phyloP scores from a whole-genome alignment of 371 early-diverging fungal species.

The Mortierella sp. region DNA sequence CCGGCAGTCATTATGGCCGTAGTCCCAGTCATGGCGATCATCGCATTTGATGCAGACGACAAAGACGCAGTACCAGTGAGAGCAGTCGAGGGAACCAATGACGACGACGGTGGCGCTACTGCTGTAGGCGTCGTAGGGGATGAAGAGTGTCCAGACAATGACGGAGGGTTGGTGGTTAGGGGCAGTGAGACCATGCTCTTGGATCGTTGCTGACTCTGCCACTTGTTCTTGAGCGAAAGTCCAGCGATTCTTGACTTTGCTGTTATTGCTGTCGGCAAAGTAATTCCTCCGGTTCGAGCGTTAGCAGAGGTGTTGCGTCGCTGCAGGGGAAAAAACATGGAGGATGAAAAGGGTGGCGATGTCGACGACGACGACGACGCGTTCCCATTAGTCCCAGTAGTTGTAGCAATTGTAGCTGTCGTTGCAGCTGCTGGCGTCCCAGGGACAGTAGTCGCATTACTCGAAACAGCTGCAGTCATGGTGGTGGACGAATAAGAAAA shows the following conservation, averaged over 20 bases:
- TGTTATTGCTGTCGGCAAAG: background rate
- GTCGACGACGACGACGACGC: background rate
- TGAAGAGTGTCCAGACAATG: background rate
- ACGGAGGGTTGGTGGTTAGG: background rate
- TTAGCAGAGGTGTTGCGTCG: background rate
- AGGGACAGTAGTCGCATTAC: background rate
- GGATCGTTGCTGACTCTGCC: background rate
- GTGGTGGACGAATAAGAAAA: background rate
- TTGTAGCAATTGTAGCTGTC: background rate
- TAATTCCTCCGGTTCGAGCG: background rate
- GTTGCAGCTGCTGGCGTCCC: background rate
- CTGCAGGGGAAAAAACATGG: background rate
- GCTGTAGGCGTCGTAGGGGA: background rate
- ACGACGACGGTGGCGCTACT: background rate
- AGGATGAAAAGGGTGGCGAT: background rate
- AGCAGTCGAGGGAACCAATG: background rate
- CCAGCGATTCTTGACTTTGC: background rate
- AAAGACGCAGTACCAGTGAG: background rate
- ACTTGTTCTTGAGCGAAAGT: background rate
- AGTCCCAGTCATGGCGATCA: background rate
- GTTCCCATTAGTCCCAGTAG: background rate
- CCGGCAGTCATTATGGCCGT: background rate
- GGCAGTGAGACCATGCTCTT: conserved; percentile 22
- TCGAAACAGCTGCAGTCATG: background rate
- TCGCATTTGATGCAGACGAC: background rate